A percentile compares a stretch with the other conserved stretches of the same genome.
These are phyloP conservation scores for Bonia amplexicaulis DNA, from an alignment of 176 grass and related monocot genomes.

Conservation along the genomic window DNA sequence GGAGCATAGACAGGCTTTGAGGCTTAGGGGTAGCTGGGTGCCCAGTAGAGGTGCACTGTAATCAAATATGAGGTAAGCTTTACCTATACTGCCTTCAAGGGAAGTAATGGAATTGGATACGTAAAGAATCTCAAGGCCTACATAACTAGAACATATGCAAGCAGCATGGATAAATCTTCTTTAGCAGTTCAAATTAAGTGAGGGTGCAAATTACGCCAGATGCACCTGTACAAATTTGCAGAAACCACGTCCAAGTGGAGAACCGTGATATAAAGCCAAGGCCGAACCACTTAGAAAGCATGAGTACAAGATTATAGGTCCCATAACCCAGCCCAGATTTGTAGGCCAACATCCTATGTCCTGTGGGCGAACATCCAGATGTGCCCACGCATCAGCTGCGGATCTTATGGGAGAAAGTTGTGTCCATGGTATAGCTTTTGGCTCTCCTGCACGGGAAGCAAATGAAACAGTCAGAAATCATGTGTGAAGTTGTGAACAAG, in stretches of 20 bases:
- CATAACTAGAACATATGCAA: neutral
- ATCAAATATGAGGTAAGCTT: neutral
- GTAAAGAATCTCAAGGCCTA: neutral
- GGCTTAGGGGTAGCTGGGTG: neutral
- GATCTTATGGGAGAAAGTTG: conserved; percentile 80
- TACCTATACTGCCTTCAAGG: neutral
- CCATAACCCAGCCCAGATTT: conserved; percentile 97
- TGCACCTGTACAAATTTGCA: conserved; percentile 93
- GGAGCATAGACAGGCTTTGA: neutral
- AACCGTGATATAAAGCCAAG: conserved; percentile 88
- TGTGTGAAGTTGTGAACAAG: neutral
- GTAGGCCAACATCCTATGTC: conserved; percentile 88
- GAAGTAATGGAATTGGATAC: neutral
- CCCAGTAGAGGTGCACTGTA: neutral
- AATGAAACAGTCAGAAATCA: conserved; percentile 16
- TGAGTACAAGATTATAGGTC: conserved; percentile 67
- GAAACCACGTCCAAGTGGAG: conserved; percentile 81
- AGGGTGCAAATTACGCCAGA: neutral
- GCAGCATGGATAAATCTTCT: neutral
- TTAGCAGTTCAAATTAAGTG: neutral
- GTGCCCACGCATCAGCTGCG: conserved; percentile 67
- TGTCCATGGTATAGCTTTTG: conserved; percentile 97
- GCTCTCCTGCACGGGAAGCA: conserved; percentile 61
- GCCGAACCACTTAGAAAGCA: conserved; percentile 65
- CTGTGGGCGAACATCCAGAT: conserved; percentile 59